phyloP scores from a whole-genome alignment of 495 filamentous ascomycete species.

The Aspergillus bridgeri region DNA sequence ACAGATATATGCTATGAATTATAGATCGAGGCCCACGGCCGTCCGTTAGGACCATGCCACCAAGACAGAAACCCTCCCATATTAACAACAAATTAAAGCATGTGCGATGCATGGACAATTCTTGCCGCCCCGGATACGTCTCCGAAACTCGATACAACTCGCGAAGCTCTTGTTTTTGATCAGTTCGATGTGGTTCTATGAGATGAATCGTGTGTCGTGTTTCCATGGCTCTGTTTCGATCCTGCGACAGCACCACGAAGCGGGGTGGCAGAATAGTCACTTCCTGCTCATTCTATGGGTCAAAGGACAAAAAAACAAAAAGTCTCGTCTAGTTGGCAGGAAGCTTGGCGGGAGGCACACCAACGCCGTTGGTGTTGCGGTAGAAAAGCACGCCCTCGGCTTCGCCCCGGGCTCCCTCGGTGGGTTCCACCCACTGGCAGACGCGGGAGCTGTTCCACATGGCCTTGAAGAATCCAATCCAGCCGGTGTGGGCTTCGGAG shows the following conservation, averaged over 20 bases:
- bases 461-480: slow-evolving; percentile 52
- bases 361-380: slow-evolving; percentile 69
- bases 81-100: slow-evolving; percentile 3
- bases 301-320: slow-evolving; percentile 2
- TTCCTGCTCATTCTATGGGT: slow-evolving; percentile 17
- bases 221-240: slow-evolving; percentile 23
- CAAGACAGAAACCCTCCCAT: background rate
- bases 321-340: slow-evolving; percentile 28
- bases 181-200: slow-evolving; percentile 6
- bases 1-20: background rate
- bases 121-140: slow-evolving; percentile 4
- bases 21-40: background rate
- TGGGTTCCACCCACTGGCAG: slow-evolving; percentile 60
- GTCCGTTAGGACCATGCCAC: background rate
- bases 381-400: slow-evolving; percentile 53
- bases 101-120: background rate
- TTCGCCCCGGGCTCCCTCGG: slow-evolving; percentile 59
- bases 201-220: slow-evolving; percentile 8
- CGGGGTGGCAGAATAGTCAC: background rate
- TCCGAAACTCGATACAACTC: background rate
- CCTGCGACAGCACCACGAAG: slow-evolving; percentile 27
- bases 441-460: slow-evolving; percentile 50
- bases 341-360: slow-evolving; percentile 57
- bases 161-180: background rate
- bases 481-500: slow-evolving; percentile 48